Evolutionary conservation across 768 basidiomycete genomes (phyloP).

Genomic region (Boletus tomentosulus): DNA sequence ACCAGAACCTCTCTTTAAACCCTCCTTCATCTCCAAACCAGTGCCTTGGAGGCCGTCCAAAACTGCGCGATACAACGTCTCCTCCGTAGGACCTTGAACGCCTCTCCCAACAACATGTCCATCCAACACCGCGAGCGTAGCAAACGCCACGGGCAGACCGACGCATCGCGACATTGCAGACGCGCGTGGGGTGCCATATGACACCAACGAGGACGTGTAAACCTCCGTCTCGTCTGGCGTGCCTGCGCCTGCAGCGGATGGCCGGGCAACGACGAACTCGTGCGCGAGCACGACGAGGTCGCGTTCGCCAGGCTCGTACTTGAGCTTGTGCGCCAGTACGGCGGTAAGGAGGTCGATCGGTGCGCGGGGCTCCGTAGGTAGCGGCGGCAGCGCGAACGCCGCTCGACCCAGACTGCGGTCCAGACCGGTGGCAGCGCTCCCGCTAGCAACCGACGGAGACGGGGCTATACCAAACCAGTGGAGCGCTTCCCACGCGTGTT

Average conservation of each 20-base stretch:
- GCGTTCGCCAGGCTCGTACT: constrained; percentile 65
- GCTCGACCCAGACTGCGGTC: too few species aligned
- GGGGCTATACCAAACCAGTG: constrained; percentile 32
- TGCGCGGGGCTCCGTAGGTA: constrained; percentile 40
- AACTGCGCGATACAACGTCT: constrained; percentile 58
- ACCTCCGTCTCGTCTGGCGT: constrained; percentile 38
- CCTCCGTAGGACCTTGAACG: constrained; percentile 63
- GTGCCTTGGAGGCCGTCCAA: constrained; percentile 54
- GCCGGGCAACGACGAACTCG: constrained; percentile 56
- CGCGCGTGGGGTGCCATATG: constrained; percentile 52
- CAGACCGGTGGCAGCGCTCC: background rate
- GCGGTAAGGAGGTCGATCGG: constrained; percentile 75
- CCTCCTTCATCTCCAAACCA: constrained; percentile 40
- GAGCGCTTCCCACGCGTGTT: constrained; percentile 39
- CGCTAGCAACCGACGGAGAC: background rate
- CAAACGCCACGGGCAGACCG: constrained; percentile 83
- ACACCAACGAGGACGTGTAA: constrained; percentile 62
- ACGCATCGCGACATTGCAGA: constrained; percentile 93
- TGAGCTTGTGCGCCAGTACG: constrained; percentile 66
- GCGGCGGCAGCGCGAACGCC: constrained; percentile 27
- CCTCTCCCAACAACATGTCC: constrained; percentile 52
- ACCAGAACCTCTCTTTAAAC: constrained; percentile 37
- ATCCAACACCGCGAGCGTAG: constrained; percentile 67
- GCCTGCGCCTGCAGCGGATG: background rate
- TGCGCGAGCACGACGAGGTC: constrained; percentile 88